These are phyloP conservation scores for Aspergillus avenaceus DNA, from an alignment of 495 filamentous ascomycete genomes.

Conservation along the genomic window DNA sequence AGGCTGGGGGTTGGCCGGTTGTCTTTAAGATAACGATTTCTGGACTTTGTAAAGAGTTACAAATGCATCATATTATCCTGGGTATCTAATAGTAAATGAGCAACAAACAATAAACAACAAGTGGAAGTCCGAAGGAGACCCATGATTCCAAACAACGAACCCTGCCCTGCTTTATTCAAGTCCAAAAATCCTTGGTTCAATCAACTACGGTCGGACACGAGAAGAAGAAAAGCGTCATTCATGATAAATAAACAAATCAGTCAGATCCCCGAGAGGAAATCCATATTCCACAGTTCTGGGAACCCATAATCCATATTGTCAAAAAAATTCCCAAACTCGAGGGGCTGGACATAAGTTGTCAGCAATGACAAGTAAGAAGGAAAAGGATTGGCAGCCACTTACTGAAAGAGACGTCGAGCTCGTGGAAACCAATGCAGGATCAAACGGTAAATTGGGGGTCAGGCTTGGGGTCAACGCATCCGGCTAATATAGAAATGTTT, in stretches of 20 bases:
- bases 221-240: too few species aligned
- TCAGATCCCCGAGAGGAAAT: constrained; percentile 18
- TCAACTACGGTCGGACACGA: too few species aligned
- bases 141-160: too few species aligned
- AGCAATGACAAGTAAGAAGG: constrained; percentile 6
- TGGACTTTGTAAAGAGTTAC: too few species aligned
- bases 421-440: constrained; percentile 21
- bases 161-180: too few species aligned
- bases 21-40: too few species aligned
- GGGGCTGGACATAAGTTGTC: constrained; percentile 18
- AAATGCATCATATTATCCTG: too few species aligned
- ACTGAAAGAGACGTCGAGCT: constrained; percentile 30
- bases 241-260: not conserved
- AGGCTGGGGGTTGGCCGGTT: too few species aligned
- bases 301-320: constrained; percentile 25
- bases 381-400: constrained; percentile 6
- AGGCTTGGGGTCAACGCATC: constrained; percentile 3
- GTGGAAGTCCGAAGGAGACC: too few species aligned
- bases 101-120: too few species aligned
- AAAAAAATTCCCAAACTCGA: constrained; percentile 34
- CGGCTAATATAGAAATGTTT: not conserved
- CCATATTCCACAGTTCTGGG: constrained; percentile 28
- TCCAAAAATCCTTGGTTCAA: too few species aligned
- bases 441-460: constrained; percentile 22
- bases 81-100: too few species aligned